Conservation (phyloP, 148 eudicot species). For the Rhododendron ferrugineum region DNA sequence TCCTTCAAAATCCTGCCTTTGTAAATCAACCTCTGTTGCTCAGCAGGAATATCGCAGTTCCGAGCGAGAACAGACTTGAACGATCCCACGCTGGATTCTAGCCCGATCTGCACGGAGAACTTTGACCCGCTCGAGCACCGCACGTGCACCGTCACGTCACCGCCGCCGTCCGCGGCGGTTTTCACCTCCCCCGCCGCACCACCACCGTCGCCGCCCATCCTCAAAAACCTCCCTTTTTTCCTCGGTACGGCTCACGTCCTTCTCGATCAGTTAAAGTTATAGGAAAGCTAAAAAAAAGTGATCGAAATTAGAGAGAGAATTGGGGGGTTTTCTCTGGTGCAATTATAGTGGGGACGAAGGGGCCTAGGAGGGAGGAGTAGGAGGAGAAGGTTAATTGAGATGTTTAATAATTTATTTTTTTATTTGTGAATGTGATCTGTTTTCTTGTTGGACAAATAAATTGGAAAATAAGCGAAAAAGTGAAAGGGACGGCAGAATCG, state of each 20-base stretch:
- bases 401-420: background rate
- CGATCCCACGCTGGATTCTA: conserved; percentile 29
- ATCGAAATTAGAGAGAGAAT: background rate
- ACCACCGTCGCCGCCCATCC: conserved; percentile 13
- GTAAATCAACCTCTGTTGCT: conserved; percentile 43
- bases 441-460: background rate
- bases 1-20: conserved; percentile 51
- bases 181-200: conserved; percentile 6
- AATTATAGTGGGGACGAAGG: background rate
- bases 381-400: background rate
- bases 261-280: background rate
- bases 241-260: background rate
- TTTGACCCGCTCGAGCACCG: conserved; percentile 39
- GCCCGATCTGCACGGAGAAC: conserved; percentile 29
- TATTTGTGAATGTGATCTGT: background rate
- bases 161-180: conserved; percentile 6
- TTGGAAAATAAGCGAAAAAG: background rate
- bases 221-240: background rate
- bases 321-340: background rate
- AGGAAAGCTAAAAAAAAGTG: background rate
- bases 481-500: conserved; percentile 5
- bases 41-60: conserved; percentile 31
- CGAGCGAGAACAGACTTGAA: conserved; percentile 33
- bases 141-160: conserved; percentile 23
- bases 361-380: background rate